Percentiles rank a stretch among this genome's conserved stretches.
Conservation (phyloP, 2,329 filamentous ascomycete species). For the Diaporthe sp. region DNA sequence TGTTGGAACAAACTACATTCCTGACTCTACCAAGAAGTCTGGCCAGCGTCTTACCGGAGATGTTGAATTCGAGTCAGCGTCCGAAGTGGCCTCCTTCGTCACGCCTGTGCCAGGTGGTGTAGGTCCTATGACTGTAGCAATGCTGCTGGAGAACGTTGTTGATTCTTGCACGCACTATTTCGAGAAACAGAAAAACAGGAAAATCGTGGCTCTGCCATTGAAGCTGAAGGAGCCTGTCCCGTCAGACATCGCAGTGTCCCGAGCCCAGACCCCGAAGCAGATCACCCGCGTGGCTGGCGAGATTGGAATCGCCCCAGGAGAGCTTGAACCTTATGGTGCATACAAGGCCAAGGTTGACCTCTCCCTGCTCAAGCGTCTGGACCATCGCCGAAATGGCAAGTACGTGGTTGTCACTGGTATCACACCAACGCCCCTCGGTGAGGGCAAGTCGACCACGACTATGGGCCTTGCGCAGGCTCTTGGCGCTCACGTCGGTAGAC, state of each 20-base stretch:
- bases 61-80: slow-evolving; percentile 90
- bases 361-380: slow-evolving; percentile 82
- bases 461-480: slow-evolving; percentile 95
- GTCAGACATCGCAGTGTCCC: slow-evolving; percentile 94
- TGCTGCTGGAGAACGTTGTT: slow-evolving; percentile 96
- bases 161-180: slow-evolving; percentile 86
- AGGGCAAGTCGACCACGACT: slow-evolving; percentile 98
- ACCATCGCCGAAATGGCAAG: slow-evolving; percentile 88
- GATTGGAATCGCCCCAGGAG: slow-evolving; percentile 87
- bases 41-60: slow-evolving; percentile 94
- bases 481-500: slow-evolving; percentile 86
- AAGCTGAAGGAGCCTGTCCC: slow-evolving; percentile 86
- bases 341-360: slow-evolving; percentile 97
- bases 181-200: slow-evolving; percentile 84
- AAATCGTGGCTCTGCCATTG: slow-evolving; percentile 85
- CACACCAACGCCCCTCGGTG: slow-evolving; percentile 94
- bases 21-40: slow-evolving; percentile 90
- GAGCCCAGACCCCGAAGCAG: slow-evolving; percentile 90
- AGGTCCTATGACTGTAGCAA: slow-evolving; percentile 98
- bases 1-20: slow-evolving; percentile 96
- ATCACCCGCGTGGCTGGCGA: slow-evolving; percentile 89
- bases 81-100: slow-evolving; percentile 89
- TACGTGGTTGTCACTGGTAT: slow-evolving; percentile 97
- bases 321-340: slow-evolving; percentile 93
- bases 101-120: slow-evolving; percentile 97